Base-by-base conservation (phyloP, 768 basidiomycete genomes). In the Mycena galopus region DNA sequence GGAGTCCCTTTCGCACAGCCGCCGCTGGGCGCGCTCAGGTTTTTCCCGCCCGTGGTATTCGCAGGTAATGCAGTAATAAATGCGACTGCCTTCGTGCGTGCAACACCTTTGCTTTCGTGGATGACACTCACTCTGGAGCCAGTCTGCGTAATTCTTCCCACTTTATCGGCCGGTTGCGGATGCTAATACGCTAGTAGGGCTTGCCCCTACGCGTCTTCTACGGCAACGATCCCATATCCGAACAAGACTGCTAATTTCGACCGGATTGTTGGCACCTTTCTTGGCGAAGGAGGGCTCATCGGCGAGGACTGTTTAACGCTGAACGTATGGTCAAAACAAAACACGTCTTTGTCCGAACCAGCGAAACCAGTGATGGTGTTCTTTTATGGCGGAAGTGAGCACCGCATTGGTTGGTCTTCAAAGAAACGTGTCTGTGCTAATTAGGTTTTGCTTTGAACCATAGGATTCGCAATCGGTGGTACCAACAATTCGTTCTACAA, bases 401-500 rank as follows among this genome's bases (percentile, higher is more conserved):
- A 25, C 27, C n/a, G n/a, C n/a, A n/a, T n/a, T n/a, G n/a, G n/a
- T n/a, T n/a, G n/a, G n/a, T n/a, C n/a, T n/a, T n/a, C n/a, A n/a
- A n/a, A n/a, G n/a, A n/a, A n/a, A n/a, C n/a, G n/a, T n/a, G n/a
- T n/a, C 32, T 37, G 27, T 30, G 25, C 21, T 68, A 50, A 69
- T 33, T 62, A 32, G 23, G 21, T 14, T 32, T 29, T 17, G 23
- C 6, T 19, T 4, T 25, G 23, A 68, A 60, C 58, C 59, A 33
- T 35, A 69, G 68, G 68, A 14, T 69, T 69, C 51, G 37, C 51
- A 33, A 55, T 62, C 8, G 68, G 68, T 19, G 59, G 50, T n/a
- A 69, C 68, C 37, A 69, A 69, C 53, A 62, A 63, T 37, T 50
- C 68, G 35, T 63, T 69, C 60, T 69, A 69, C 68, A 69, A 62